Evolutionary conservation across 1,139 yeast genomes (phyloP).

Genomic region (Spathaspora sp.): DNA sequence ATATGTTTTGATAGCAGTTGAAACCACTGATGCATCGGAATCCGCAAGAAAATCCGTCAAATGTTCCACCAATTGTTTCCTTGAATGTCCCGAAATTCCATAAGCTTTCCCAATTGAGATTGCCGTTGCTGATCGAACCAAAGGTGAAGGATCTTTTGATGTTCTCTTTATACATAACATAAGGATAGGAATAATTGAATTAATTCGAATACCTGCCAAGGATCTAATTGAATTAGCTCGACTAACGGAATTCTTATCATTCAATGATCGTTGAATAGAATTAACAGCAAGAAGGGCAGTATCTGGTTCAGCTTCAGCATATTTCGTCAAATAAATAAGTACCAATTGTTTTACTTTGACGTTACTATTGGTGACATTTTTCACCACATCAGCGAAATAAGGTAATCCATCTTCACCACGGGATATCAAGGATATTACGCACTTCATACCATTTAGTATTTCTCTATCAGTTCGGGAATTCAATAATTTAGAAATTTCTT

Average conservation of each 20-base stretch:
- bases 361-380: slow-evolving; percentile 76
- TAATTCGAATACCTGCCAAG: slow-evolving; percentile 75
- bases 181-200: slow-evolving; percentile 79
- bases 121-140: slow-evolving; percentile 80
- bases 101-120: slow-evolving; percentile 70
- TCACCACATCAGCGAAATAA: slow-evolving; percentile 85
- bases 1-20: slow-evolving; percentile 63
- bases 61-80: slow-evolving; percentile 46
- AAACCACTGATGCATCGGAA: slow-evolving; percentile 62
- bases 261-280: slow-evolving; percentile 81
- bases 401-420: slow-evolving; percentile 61
- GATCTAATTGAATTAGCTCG: slow-evolving; percentile 78
- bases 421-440: slow-evolving; percentile 66
- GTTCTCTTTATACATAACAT: slow-evolving; percentile 71
- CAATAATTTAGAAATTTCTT: slow-evolving; percentile 64
- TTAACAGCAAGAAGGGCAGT: slow-evolving; percentile 85
- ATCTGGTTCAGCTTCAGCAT: slow-evolving; percentile 85
- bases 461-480: slow-evolving; percentile 75
- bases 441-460: slow-evolving; percentile 70
- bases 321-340: slow-evolving; percentile 70
- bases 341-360: slow-evolving; percentile 74
- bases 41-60: slow-evolving; percentile 62
- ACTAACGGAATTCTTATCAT: slow-evolving; percentile 64
- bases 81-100: slow-evolving; percentile 32
- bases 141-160: slow-evolving; percentile 67